Evolutionary conservation across 2,329 filamentous ascomycete species (phyloP).

Genomic region (Fusarium sp.): DNA sequence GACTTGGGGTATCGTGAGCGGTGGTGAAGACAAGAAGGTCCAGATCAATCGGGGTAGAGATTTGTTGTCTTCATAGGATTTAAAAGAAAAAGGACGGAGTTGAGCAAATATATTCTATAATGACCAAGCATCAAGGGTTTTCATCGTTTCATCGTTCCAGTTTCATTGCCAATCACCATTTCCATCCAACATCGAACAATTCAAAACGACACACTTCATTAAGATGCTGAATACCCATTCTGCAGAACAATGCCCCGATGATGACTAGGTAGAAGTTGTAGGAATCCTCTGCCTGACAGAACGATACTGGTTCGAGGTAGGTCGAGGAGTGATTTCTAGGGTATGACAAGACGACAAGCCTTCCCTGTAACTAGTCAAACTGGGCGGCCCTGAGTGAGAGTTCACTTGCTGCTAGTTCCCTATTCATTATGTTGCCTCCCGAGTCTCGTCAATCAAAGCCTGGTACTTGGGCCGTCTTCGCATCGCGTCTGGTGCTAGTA

Average conservation of each 20-base stretch:
- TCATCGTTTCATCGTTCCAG: background rate
- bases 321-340: background rate
- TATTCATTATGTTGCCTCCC: constrained; percentile 6
- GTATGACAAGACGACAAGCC: background rate
- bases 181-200: background rate
- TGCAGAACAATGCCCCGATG: background rate
- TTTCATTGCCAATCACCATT: background rate
- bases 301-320: background rate
- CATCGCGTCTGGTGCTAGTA: constrained; percentile 43
- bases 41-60: constrained; percentile 84
- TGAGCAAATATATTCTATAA: constrained; percentile 27
- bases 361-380: background rate
- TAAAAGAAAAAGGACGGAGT: constrained; percentile 21
- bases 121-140: constrained; percentile 21
- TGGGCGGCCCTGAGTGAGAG: background rate
- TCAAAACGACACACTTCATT: background rate
- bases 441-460: constrained; percentile 37
- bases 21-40: constrained; percentile 91
- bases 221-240: background rate
- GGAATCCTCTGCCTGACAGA: background rate
- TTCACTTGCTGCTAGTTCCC: background rate
- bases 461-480: constrained; percentile 41
- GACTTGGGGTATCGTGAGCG: constrained; percentile 89
- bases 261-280: background rate
- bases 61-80: constrained; percentile 54